Base-by-base conservation (phyloP, 106 monocot species). In the Dioscorea alata region DNA sequence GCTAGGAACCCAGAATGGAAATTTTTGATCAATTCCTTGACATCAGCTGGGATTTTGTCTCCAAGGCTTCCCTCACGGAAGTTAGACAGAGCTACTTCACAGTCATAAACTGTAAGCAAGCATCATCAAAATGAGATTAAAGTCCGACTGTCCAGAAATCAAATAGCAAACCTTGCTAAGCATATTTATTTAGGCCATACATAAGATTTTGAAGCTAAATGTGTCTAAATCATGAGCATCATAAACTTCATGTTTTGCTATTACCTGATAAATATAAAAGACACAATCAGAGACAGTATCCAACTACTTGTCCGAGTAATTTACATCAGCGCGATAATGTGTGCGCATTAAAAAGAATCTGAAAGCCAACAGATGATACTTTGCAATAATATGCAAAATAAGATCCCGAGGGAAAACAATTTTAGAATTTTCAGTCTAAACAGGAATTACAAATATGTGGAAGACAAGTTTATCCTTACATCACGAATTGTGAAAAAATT, bases 401-500 rank as follows among this genome's bases (percentile, higher is more conserved):
- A 5, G 0, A 8, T 42, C 6, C 10, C 42, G 4, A 42, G 42
- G 42, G 6, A 3, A 42, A 42, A 42, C 42, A 42, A 42, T 6
- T 42, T 42, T 3, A 42, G 10, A 42, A 42, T 6, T 42, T 42
- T 42, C 10, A 42, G 42, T 42, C 42, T 10, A 42, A 42, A 42
- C 42, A 42, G 10, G 10, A 42, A 42, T 42, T 42, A 8, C 9
- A 5, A 42, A 5, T 42, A 42, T 42, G 42, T 42, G 10, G 6
- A 42, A 42, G 42, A 5, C 42, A 3, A 42, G 42, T 42, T 42
- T 5, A 42, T 42, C 42, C 86, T 80, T 79, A 95, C 94, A 77
- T 95, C 91, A 64, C 91, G 82, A 19, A 95, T 92, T 4, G 92
- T 97, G 79, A 92, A 97, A 60, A 97, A 97, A 58, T 97, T 97